A percentile compares a stretch with the other conserved stretches of the same genome.
phyloP scores from a whole-genome alignment of 2,329 filamentous ascomycete species.

The Fusarium sp. region DNA sequence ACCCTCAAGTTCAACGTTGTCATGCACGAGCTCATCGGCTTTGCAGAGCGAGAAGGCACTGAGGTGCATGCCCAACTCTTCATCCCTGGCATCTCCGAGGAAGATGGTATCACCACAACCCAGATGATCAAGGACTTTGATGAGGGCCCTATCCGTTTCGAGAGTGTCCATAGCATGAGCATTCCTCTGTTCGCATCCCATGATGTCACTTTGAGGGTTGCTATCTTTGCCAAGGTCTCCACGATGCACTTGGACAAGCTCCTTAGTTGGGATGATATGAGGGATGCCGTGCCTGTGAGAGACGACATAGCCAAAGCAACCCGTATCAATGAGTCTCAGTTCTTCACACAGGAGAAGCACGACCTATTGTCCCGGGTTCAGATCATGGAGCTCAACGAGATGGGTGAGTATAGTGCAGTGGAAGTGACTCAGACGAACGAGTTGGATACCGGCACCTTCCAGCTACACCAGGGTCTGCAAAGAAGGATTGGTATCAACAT shows the following conservation, averaged over 20 bases:
- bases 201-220: constrained; percentile 82
- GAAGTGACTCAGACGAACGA: constrained; percentile 90
- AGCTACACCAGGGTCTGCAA: constrained; percentile 94
- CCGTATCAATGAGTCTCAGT: constrained; percentile 90
- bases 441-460: constrained; percentile 89
- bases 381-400: constrained; percentile 90
- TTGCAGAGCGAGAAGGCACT: constrained; percentile 94
- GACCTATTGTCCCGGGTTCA: constrained; percentile 91
- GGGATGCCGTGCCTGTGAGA: constrained; percentile 74
- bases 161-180: constrained; percentile 99
- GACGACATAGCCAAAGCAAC: constrained; percentile 67
- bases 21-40: constrained; percentile 95
- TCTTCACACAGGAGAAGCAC: constrained; percentile 92
- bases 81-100: constrained; percentile 88
- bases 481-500: constrained; percentile 87
- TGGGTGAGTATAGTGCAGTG: constrained; percentile 89
- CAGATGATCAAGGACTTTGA: constrained; percentile 96
- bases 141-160: constrained; percentile 90
- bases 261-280: constrained; percentile 98
- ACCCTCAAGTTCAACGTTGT: constrained; percentile 98
- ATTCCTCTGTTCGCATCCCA: constrained; percentile 79
- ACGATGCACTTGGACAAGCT: constrained; percentile 96
- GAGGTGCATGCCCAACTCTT: constrained; percentile 98
- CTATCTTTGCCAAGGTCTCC: constrained; percentile 91
- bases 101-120: constrained; percentile 92